These are phyloP conservation scores for Coccomyxa sp. DNA, from an alignment of 139 green algal species.

Conservation along the genomic window DNA sequence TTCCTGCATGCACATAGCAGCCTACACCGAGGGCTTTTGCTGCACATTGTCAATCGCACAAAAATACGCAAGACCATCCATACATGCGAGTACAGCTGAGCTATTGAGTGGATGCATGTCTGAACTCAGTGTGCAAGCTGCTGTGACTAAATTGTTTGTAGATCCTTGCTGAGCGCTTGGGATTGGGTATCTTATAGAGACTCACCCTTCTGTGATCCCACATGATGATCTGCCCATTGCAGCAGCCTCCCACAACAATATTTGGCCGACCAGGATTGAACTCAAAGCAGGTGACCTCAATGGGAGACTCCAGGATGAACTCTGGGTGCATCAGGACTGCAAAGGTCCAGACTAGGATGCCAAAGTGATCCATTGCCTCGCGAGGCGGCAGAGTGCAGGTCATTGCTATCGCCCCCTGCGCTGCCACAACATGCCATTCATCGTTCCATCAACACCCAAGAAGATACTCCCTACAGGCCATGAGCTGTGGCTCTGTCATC, in stretches of 20 bases:
- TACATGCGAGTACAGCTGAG: constrained; percentile 3
- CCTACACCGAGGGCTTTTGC: too few relatives aligned
- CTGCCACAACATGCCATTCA: neutral
- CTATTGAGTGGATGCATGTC: neutral
- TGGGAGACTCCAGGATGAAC: constrained; percentile 70
- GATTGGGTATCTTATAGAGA: neutral
- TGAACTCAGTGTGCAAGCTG: neutral
- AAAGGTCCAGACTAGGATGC: constrained; percentile 82
- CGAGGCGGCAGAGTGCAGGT: constrained; percentile 52
- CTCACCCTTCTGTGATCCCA: constrained; percentile 27
- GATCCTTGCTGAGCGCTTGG: neutral
- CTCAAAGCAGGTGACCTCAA: constrained; percentile 68
- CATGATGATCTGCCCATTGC: constrained; percentile 67
- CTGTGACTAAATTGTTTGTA: neutral
- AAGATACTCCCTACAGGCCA: neutral
- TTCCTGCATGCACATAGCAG: too few relatives aligned
- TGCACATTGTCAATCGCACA: too few relatives aligned
- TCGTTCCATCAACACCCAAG: neutral
- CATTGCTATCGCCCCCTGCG: constrained; percentile 58
- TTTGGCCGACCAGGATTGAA: constrained; percentile 75
- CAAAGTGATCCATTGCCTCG: constrained; percentile 25
- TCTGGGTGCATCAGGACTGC: constrained; percentile 79
- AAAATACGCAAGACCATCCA: neutral
- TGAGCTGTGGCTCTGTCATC: neutral
- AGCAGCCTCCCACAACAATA: constrained; percentile 65